Percentiles rank a stretch among this genome's conserved stretches.
These are phyloP conservation scores for Mollisia scopiformis DNA, from an alignment of 2,329 filamentous ascomycete genomes.

Conservation along the genomic window DNA sequence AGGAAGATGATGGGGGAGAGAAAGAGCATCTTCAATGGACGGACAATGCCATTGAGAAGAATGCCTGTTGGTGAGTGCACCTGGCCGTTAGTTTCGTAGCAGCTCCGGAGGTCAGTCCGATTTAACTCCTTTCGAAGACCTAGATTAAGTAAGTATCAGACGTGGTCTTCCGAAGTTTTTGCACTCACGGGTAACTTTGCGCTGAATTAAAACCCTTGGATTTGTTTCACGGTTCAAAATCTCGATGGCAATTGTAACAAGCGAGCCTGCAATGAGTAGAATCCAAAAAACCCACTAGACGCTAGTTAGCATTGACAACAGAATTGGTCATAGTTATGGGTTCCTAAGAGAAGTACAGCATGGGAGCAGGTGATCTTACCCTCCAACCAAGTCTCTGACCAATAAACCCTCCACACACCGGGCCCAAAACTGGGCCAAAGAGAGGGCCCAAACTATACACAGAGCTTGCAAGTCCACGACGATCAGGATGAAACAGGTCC, in stretches of 20 bases:
- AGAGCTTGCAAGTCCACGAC: constrained; percentile 36
- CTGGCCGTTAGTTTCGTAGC: constrained; percentile 42
- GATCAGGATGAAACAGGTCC: constrained; percentile 41
- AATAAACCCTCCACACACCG: constrained; percentile 33
- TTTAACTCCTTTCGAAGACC: constrained; percentile 47
- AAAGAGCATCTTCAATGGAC: constrained; percentile 50
- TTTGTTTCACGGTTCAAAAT: constrained; percentile 51
- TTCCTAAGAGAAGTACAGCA: too few relatives aligned
- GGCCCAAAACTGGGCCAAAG: constrained; percentile 37
- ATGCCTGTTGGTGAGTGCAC: constrained; percentile 30
- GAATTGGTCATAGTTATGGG: too few relatives aligned
- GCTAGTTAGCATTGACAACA: not conserved
- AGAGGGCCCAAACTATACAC: constrained; percentile 32
- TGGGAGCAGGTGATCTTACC: constrained; percentile 25
- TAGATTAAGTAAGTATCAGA: not conserved
- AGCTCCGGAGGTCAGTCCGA: constrained; percentile 46
- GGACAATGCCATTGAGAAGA: constrained; percentile 47
- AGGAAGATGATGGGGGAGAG: constrained; percentile 43
- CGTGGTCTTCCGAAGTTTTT: constrained; percentile 3
- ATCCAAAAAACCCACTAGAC: constrained; percentile 43
- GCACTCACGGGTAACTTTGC: constrained; percentile 44
- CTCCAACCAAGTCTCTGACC: constrained; percentile 54
- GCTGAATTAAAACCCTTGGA: constrained; percentile 52
- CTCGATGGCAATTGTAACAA: constrained; percentile 39
- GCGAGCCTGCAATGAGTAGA: constrained; percentile 48